Base-by-base conservation (phyloP, 2,329 filamentous ascomycete species). In the Colletotrichum ledebouriae region DNA sequence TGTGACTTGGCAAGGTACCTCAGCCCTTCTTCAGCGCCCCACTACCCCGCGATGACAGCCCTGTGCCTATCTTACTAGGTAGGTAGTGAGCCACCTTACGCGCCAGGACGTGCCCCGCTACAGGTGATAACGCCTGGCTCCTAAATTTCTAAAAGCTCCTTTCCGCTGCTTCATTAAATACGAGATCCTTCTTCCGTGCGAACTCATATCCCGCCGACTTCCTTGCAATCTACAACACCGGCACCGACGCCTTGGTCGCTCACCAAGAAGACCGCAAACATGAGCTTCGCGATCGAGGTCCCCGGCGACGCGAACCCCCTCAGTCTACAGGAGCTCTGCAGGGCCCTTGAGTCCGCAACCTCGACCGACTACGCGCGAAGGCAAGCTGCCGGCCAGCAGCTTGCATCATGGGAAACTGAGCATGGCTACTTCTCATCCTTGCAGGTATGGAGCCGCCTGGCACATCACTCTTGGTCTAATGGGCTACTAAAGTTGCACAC, bases 301-400 rank as follows among this genome's bases (percentile, higher is more conserved):
- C 87, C 92, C 6, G 94, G 92, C 72, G 94, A 96, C 81, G 91
- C 94, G 50, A 94, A 86, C 73, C 92, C 92, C 62, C 82, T 94
- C 71, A 89, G 79, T 67, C 79, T 86, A 66, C 83, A 86, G 67
- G 87, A 90, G 76, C 85, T 94, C 29, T 89, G 88, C 75, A 86
- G 87, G 71, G 86, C 87, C 11, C 82, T 94, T 61, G 82, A 89
- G 69, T 83, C 87, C 63, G 90, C 90, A 39, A 87, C 87, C 47
- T 90, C 90, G 17, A 84, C 85, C 57, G 85, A 90, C 64, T 85
- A 89, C 73, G 81, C 81, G 73, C 87, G 90, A 74, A 87, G 90
- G 71, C 87, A 94, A 73, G 85, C 90, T 47, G 88, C 89, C 3
- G 89, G 87, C 6, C 86, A 92, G 75, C 92, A 94, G 79, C 86